These are phyloP conservation scores for Chaetomium sp. DNA, from an alignment of 2,329 filamentous ascomycete genomes.

Conservation along the genomic window DNA sequence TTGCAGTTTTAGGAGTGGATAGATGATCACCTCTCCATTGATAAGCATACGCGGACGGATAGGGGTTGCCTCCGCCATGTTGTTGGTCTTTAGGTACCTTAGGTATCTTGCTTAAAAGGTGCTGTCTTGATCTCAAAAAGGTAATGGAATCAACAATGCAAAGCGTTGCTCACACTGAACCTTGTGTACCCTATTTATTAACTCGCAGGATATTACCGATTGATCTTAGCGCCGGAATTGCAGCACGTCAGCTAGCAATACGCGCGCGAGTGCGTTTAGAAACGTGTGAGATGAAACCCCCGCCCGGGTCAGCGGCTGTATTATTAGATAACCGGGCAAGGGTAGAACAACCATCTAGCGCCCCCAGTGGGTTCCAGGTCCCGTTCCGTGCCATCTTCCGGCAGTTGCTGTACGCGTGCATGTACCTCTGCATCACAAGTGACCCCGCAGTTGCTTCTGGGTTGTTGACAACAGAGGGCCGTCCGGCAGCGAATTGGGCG, in stretches of 20 bases:
- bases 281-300: not conserved
- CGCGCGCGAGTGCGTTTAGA: not conserved
- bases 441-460: conserved; percentile 5
- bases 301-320: not conserved
- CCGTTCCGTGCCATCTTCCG: not conserved
- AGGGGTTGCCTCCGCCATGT: conserved; percentile 18
- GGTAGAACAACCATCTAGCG: not conserved
- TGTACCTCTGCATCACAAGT: not conserved
- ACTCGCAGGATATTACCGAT: not conserved
- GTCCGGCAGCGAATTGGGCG: not conserved
- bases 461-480: not conserved
- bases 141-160: not conserved
- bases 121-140: not conserved
- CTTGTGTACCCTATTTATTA: not conserved
- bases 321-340: not conserved
- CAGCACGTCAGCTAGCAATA: not conserved
- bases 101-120: not conserved
- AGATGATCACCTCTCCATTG: conserved; percentile 47
- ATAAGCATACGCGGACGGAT: conserved; percentile 50
- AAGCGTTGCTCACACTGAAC: not conserved
- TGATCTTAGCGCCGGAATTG: not conserved
- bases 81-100: not conserved
- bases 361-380: not conserved
- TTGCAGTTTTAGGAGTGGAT: not conserved
- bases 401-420: not conserved